A percentile compares a stretch with the other conserved stretches of the same genome.
These are phyloP conservation scores for Clausena lansium DNA, from an alignment of 345 rosid species.

Conservation along the genomic window DNA sequence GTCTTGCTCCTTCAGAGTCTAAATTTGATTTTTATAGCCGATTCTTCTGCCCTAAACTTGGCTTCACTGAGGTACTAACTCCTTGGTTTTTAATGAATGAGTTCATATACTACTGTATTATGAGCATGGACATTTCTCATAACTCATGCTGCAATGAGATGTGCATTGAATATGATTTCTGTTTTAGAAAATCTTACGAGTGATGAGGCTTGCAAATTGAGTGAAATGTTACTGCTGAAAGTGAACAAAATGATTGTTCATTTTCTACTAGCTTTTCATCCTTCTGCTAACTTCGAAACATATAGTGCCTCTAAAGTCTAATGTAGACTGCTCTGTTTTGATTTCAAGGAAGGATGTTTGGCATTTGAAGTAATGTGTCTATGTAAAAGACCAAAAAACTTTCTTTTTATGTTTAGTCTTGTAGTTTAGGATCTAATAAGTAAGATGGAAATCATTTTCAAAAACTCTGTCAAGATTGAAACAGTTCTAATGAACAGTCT, in stretches of 20 bases:
- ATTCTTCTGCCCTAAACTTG: slow-evolving; percentile 59
- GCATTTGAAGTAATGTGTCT: too few relatives aligned
- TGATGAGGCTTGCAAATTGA: not conserved
- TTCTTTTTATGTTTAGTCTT: not conserved
- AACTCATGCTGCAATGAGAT: not conserved
- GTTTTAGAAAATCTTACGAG: not conserved
- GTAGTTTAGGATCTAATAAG: not conserved
- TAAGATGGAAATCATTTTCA: not conserved
- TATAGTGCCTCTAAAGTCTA: too few relatives aligned
- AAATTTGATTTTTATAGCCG: slow-evolving; percentile 68
- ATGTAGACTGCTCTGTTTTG: too few relatives aligned
- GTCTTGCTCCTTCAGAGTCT: slow-evolving; percentile 48
- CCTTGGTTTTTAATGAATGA: not conserved
- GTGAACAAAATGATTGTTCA: not conserved
- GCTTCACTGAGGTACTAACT: slow-evolving; percentile 64
- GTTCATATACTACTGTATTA: not conserved
- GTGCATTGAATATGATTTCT: not conserved
- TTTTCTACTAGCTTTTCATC: not conserved
- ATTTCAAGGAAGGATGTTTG: too few relatives aligned
- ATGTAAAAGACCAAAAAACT: too few relatives aligned
- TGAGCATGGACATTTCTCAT: not conserved
- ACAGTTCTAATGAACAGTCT: not conserved
- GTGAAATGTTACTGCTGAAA: not conserved
- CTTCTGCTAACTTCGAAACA: too few relatives aligned
- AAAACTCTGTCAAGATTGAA: not conserved